Conservation (phyloP, 306 rosid genomes). For the Fragaria ananassa region DNA sequence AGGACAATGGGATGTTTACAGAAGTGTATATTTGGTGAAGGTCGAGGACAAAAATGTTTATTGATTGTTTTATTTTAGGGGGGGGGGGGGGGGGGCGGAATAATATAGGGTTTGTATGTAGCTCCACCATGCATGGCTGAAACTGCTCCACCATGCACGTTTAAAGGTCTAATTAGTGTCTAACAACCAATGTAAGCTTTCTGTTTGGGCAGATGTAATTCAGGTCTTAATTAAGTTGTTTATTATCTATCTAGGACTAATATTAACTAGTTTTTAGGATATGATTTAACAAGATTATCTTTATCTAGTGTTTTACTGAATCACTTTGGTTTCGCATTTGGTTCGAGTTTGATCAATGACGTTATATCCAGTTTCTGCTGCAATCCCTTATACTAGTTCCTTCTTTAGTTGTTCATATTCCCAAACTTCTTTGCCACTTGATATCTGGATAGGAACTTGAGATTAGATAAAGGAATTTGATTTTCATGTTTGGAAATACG, state of each 20-base stretch:
- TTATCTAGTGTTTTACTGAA: neutral
- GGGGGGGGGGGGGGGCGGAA: too few species aligned
- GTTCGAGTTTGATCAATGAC: neutral
- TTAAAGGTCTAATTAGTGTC: neutral
- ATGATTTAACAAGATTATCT: neutral
- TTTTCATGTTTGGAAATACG: neutral
- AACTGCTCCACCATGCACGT: constrained; percentile 10
- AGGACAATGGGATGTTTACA: constrained; percentile 8
- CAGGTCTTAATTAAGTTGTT: neutral
- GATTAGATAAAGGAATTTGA: neutral
- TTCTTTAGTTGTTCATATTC: neutral
- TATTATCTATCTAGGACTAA: neutral
- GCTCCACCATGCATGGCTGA: constrained; percentile 28
- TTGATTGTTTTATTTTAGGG: constrained; percentile 8
- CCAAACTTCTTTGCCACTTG: neutral
- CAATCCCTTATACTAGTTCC: neutral
- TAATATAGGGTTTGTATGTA: neutral
- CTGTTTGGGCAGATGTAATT: neutral
- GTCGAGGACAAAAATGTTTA: neutral
- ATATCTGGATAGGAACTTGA: neutral
- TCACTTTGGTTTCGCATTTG: neutral
- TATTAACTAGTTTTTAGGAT: neutral
- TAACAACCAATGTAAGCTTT: neutral
- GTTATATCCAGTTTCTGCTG: neutral
- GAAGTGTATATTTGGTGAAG: constrained; percentile 1